Evolutionary conservation across 495 filamentous ascomycete genomes (phyloP).

Genomic region (Aspergillus saccharolyticus): DNA sequence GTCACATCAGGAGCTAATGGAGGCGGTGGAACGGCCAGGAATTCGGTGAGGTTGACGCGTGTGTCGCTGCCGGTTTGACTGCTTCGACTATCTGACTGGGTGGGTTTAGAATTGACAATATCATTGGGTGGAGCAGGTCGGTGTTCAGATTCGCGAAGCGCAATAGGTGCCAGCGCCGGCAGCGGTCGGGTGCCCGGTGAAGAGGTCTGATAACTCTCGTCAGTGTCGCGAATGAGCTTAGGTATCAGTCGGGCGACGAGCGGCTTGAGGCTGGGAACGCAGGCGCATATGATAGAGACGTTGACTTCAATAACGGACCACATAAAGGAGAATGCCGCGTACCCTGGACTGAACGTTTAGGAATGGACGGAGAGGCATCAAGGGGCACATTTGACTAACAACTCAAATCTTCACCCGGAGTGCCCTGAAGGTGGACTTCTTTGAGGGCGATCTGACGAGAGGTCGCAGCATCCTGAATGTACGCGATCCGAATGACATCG

Average conservation of each 20-base stretch:
- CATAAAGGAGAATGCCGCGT: conserved; percentile 80
- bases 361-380: not conserved
- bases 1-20: not conserved
- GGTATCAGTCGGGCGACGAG: conserved; percentile 72
- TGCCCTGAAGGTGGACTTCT: conserved; percentile 31
- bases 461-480: conserved; percentile 68
- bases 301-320: conserved; percentile 93
- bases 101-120: not conserved
- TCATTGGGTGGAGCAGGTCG: conserved; percentile 1
- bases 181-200: conserved; percentile 9
- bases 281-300: conserved; percentile 80
- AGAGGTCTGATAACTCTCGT: conserved; percentile 27
- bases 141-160: not conserved
- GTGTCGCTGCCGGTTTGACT: conserved; percentile 1
- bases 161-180: not conserved
- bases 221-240: conserved; percentile 55
- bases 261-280: conserved; percentile 84
- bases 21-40: conserved; percentile 26
- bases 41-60: conserved; percentile 31
- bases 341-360: conserved; percentile 41
- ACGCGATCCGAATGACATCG: conserved; percentile 85
- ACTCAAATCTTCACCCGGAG: conserved; percentile 46
- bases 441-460: conserved; percentile 27
- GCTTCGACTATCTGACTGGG: conserved; percentile 10
- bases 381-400: conserved; percentile 33